Percentiles rank a stretch among this genome's conserved stretches.
Evolutionary conservation across 305 asterid genomes (phyloP).

Genomic region (Lippia alba): DNA sequence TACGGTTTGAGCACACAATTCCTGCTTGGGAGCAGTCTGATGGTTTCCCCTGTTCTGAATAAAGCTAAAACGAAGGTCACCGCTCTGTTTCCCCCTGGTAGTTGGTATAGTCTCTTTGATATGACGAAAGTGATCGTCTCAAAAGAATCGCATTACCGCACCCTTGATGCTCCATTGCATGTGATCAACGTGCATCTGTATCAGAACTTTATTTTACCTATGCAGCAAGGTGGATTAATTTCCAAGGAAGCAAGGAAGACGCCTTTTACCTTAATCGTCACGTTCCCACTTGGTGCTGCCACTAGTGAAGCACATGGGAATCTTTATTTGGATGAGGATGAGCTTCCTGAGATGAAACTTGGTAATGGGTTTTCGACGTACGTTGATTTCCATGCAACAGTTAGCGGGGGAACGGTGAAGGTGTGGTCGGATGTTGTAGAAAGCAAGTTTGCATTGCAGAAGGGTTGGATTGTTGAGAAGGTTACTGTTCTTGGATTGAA

Average conservation of each 20-base stretch:
- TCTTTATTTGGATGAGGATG: conserved; percentile 74
- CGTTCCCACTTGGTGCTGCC: conserved; percentile 65
- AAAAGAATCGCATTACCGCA: conserved; percentile 49
- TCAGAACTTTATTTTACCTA: conserved; percentile 75
- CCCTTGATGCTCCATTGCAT: conserved; percentile 69
- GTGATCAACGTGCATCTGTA: conserved; percentile 83
- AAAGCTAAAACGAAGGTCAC: conserved; percentile 55
- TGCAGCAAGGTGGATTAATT: conserved; percentile 84
- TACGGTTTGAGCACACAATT: conserved; percentile 80
- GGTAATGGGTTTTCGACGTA: conserved; percentile 71
- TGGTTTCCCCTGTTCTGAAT: conserved; percentile 84
- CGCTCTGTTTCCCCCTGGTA: conserved; percentile 71
- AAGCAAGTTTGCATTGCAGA: conserved; percentile 64
- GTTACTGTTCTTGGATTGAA: conserved; percentile 66
- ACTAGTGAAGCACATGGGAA: conserved; percentile 67
- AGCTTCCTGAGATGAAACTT: conserved; percentile 76
- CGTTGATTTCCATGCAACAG: conserved; percentile 63
- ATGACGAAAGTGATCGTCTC: conserved; percentile 68
- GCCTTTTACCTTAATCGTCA: conserved; percentile 64
- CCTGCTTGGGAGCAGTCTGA: conserved; percentile 74
- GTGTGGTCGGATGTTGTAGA: conserved; percentile 83
- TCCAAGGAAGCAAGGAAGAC: conserved; percentile 79
- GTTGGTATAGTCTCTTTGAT: conserved; percentile 80
- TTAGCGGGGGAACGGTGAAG: conserved; percentile 50
- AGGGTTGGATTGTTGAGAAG: conserved; percentile 76